Evolutionary conservation across 306 rosid species (phyloP).

Genomic region (Quillaja saponaria): DNA sequence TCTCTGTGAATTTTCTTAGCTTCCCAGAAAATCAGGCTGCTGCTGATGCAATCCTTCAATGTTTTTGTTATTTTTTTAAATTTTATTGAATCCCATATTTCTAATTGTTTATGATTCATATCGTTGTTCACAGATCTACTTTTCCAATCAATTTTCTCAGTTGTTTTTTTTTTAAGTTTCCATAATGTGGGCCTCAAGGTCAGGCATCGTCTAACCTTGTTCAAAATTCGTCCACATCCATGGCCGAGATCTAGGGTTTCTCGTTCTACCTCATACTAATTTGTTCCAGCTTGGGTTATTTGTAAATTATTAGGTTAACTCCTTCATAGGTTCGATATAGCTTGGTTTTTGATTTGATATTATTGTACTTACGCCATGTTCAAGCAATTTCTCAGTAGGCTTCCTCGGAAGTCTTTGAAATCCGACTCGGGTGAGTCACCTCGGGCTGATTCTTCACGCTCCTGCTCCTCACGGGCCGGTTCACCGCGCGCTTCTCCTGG

Average conservation of each 20-base stretch:
- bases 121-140: slow-evolving; percentile 29
- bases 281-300: slow-evolving; percentile 19
- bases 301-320: slow-evolving; percentile 2
- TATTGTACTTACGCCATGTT: slow-evolving; percentile 59
- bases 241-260: slow-evolving; percentile 65
- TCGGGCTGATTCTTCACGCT: slow-evolving; percentile 52
- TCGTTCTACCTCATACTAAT: slow-evolving; percentile 24
- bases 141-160: slow-evolving; percentile 38
- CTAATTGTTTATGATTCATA: no score
- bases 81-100: no score
- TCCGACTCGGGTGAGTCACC: slow-evolving; percentile 57
- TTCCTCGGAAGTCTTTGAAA: slow-evolving; percentile 73
- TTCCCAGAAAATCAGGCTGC: neutral
- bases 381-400: slow-evolving; percentile 81
- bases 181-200: slow-evolving; percentile 32
- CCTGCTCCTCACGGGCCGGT: slow-evolving; percentile 39
- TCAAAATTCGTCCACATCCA: slow-evolving; percentile 21
- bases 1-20: neutral
- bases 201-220: slow-evolving; percentile 27
- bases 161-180: slow-evolving; percentile 26
- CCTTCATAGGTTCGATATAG: slow-evolving; percentile 46
- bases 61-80: no score
- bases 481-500: slow-evolving; percentile 39
- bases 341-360: slow-evolving; percentile 6
- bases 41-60: no score